Base-by-base conservation (phyloP, 2,329 filamentous ascomycete species). In the Cladophialophora bantiana region DNA sequence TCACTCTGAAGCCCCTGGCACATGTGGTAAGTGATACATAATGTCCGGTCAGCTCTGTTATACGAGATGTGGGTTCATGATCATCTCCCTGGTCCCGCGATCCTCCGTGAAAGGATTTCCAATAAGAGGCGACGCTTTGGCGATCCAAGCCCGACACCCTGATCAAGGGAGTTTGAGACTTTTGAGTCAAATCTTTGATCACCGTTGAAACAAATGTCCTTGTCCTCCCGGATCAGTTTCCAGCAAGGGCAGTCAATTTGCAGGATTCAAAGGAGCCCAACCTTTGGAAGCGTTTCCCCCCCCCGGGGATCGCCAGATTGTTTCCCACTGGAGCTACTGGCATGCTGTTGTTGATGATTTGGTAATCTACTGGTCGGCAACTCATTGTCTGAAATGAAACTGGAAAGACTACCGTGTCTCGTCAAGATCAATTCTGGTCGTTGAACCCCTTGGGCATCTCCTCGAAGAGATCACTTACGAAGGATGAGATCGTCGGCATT, bases 1-100 rank as follows among this genome's bases (percentile, higher is more conserved):
- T 48, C 18, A 42, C 34, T 15, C 7, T 34, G 13, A 55, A 48
- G 52, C 59, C 59, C 59, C 59, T 62, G 45, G 34, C 59, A 62
- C 34, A 20, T 34, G 35, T 34, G 50, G 50, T 20, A 34, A 42
- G 13, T 15, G 36, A 35, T 53, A 38, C 53, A 26, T 50, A 10
- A 50, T 50, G 53, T 57, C 31, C 5, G 52, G 38, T 57, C 60
- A 63, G 45, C 48, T 35, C 55, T 35, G 50, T 62, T 62, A 62
- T 56, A 62, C 59, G 59, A 62, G 59, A 7, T 55, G 52, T 42
- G 50, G 50, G 59, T 6, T 55, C 6, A 20, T 38, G 18, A 7
- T 55, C 13, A 5, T 32, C 38, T 45, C 18, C 36, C 32, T 35
- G 15, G 4, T 54, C 59, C 52, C 36, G 45, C 42, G 36, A 56